Evolutionary conservation across 768 basidiomycete genomes (phyloP).

Genomic region (Boletus reticulatus): DNA sequence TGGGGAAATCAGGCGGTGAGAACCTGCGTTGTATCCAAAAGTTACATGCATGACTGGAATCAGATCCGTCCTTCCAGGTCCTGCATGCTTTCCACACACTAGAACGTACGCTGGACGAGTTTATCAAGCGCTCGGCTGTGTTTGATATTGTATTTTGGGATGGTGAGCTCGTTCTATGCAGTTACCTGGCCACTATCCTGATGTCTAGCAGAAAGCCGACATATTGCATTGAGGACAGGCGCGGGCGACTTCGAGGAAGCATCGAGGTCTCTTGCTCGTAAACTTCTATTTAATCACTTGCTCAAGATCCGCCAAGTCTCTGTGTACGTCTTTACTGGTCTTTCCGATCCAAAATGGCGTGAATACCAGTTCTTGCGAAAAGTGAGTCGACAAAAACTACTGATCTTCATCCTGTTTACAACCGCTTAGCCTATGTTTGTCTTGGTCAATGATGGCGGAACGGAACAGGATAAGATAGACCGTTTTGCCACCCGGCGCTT

Average conservation of each 20-base stretch:
- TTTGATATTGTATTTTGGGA: slow-evolving; percentile 69
- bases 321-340: slow-evolving; percentile 45
- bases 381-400: slow-evolving; percentile 25
- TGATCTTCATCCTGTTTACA: slow-evolving; percentile 8
- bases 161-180: slow-evolving; percentile 30
- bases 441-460: slow-evolving; percentile 54
- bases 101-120: slow-evolving; percentile 50
- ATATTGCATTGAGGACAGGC: slow-evolving; percentile 42
- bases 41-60: background rate
- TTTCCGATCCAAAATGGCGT: slow-evolving; percentile 49
- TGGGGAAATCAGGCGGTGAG: slow-evolving; percentile 49
- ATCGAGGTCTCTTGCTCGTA: slow-evolving; percentile 52
- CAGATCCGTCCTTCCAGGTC: slow-evolving; percentile 59
- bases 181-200: background rate
- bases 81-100: slow-evolving; percentile 56
- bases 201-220: slow-evolving; percentile 39
- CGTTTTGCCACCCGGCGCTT: slow-evolving; percentile 26
- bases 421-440: slow-evolving; percentile 61
- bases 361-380: slow-evolving; percentile 41
- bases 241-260: slow-evolving; percentile 34
- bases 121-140: slow-evolving; percentile 46
- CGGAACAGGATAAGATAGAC: slow-evolving; percentile 8
- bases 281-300: slow-evolving; percentile 51
- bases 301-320: slow-evolving; percentile 35
- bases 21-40: background rate